These are phyloP conservation scores for Geosmithia putterillii DNA, from an alignment of 2,329 filamentous ascomycete species.

Conservation along the genomic window DNA sequence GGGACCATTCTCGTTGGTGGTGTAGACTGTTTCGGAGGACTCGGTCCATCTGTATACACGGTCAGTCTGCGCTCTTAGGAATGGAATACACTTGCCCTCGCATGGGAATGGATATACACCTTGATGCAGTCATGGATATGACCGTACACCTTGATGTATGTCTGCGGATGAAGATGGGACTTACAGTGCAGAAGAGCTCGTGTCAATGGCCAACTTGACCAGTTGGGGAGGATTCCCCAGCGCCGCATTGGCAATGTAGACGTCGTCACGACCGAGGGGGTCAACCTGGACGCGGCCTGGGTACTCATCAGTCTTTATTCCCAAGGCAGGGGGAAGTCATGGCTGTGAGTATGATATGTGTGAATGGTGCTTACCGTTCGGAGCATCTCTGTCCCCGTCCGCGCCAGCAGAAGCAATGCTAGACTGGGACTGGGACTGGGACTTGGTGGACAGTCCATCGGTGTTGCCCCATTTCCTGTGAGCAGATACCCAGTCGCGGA, in stretches of 20 bases:
- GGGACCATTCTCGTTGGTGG: constrained; percentile 18
- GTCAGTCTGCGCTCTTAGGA: background rate
- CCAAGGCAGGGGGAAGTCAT: too few relatives aligned
- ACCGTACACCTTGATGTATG: too few relatives aligned
- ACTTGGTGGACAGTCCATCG: constrained; percentile 7
- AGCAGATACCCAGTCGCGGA: constrained; percentile 18
- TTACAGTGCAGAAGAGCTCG: constrained; percentile 49
- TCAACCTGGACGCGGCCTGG: constrained; percentile 17
- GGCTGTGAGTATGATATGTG: too few relatives aligned
- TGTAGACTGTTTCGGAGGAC: constrained; percentile 31
- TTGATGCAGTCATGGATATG: too few relatives aligned
- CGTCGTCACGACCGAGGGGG: constrained; percentile 25
- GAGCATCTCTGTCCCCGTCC: too few relatives aligned
- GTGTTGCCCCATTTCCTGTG: constrained; percentile 22
- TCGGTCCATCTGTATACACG: constrained; percentile 34
- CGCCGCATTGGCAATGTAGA: constrained; percentile 29
- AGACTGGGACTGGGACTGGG: too few relatives aligned
- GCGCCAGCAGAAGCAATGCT: too few relatives aligned
- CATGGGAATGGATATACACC: too few relatives aligned
- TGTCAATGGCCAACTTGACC: constrained; percentile 37
- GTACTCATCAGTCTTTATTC: too few relatives aligned
- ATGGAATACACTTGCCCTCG: background rate
- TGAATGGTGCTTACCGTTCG: too few relatives aligned
- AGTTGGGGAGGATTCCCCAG: constrained; percentile 35
- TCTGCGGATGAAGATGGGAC: constrained; percentile 13